Evolutionary conservation across 805 yeast species (phyloP).

Genomic region (Torulaspora indica): DNA sequence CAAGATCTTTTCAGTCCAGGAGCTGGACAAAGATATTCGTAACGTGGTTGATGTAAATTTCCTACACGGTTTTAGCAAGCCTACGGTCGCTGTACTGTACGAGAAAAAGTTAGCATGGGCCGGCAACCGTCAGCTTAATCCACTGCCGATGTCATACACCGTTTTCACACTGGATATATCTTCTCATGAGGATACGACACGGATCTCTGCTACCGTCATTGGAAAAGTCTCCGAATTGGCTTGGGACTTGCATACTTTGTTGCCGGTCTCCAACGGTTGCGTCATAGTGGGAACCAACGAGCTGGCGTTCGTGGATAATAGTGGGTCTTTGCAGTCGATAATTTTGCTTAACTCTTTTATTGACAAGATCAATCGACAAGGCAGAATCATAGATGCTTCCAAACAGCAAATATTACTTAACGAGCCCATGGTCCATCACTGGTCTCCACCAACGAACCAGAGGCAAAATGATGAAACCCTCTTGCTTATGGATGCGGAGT

Average conservation of each 20-base stretch:
- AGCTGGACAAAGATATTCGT: slow-evolving; percentile 52
- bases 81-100: slow-evolving; percentile 68
- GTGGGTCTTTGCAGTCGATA: slow-evolving; percentile 42
- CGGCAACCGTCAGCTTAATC: slow-evolving; percentile 40
- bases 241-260: slow-evolving; percentile 60
- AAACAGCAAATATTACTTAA: slow-evolving; percentile 26
- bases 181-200: slow-evolving; percentile 22
- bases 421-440: slow-evolving; percentile 15
- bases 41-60: slow-evolving; percentile 70
- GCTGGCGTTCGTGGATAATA: slow-evolving; percentile 68
- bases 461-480: slow-evolving; percentile 19
- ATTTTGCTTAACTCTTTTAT: slow-evolving; percentile 33
- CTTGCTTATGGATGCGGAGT: slow-evolving; percentile 27
- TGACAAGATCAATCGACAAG: slow-evolving; percentile 45
- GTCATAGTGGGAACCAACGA: slow-evolving; percentile 71
- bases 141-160: slow-evolving; percentile 24
- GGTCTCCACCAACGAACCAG: slow-evolving; percentile 12
- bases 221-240: slow-evolving; percentile 63
- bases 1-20: slow-evolving; percentile 51
- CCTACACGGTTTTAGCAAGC: slow-evolving; percentile 69
- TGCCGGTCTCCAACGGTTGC: slow-evolving; percentile 64
- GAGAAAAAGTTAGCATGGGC: slow-evolving; percentile 69
- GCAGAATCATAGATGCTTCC: slow-evolving; percentile 44
- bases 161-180: slow-evolving; percentile 51
- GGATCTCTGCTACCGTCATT: slow-evolving; percentile 54